Percentiles rank a stretch among this genome's conserved stretches.
These are phyloP conservation scores for Zygosaccharomyces sapae DNA, from an alignment of 1,139 yeast species.

Conservation along the genomic window DNA sequence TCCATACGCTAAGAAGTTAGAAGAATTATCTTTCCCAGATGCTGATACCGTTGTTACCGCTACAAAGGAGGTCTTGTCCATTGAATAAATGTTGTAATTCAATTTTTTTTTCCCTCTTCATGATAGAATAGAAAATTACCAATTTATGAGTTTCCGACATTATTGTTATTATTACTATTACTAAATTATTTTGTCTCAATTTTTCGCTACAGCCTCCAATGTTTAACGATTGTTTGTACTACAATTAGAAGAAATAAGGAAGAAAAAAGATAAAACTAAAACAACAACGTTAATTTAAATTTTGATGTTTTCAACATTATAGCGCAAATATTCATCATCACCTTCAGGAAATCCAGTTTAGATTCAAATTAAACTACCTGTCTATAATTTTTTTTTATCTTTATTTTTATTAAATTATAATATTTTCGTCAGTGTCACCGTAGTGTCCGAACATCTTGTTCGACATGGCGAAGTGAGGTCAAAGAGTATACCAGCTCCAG, in stretches of 20 bases:
- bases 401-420: not conserved
- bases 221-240: not conserved
- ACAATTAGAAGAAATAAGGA: not conserved
- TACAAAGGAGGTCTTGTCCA: constrained; percentile 78
- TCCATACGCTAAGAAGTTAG: constrained; percentile 94
- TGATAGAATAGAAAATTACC: constrained; percentile 1
- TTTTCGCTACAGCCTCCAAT: constrained; percentile 1
- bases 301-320: not conserved
- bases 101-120: constrained; percentile 4
- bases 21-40: constrained; percentile 98
- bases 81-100: constrained; percentile 39
- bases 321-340: constrained; percentile 3
- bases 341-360: not conserved
- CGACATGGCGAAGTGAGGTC: not conserved
- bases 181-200: not conserved
- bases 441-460: not conserved
- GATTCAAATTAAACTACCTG: not conserved
- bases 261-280: not conserved
- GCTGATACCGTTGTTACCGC: constrained; percentile 87
- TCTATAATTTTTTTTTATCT: constrained; percentile 1
- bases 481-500: not conserved
- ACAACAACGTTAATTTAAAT: not conserved
- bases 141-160: constrained; percentile 1
- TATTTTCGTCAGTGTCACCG: not conserved
- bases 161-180: not conserved